A percentile compares a stretch with the other conserved stretches of the same genome.
Evolutionary conservation across 148 eudicot species (phyloP).

Genomic region (Vaccinium vitisidaea): DNA sequence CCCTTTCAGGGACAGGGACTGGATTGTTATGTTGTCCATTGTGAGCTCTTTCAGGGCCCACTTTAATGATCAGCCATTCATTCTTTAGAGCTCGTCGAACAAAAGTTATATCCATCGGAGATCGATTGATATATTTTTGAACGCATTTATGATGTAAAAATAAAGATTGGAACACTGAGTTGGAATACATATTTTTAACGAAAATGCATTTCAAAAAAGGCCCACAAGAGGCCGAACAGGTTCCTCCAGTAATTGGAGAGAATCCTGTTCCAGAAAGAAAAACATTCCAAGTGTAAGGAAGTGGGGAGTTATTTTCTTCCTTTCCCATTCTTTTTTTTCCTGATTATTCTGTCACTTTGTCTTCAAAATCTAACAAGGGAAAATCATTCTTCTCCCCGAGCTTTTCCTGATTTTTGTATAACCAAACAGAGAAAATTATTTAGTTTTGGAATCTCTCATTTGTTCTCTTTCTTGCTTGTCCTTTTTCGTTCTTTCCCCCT

Average conservation of each 20-base stretch:
- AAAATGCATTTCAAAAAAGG: neutral
- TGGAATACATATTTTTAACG: neutral
- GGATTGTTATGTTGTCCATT: neutral
- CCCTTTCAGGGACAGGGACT: neutral
- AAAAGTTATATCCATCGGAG: no score
- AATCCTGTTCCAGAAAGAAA: neutral
- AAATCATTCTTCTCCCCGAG: neutral
- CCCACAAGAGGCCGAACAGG: neutral
- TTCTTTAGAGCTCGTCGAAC: no score
- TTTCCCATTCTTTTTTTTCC: neutral
- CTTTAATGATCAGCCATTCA: neutral
- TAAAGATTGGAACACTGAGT: no score
- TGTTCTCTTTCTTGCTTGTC: neutral
- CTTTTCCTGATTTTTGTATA: neutral
- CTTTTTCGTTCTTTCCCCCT: neutral
- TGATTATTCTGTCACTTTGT: neutral
- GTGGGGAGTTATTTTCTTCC: neutral
- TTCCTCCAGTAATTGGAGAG: neutral
- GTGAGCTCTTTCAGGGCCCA: neutral
- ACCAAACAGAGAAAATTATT: neutral
- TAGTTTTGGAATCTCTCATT: neutral
- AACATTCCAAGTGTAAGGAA: neutral
- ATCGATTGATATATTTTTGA: no score
- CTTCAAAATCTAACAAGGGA: neutral
- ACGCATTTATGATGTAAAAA: no score